Evolutionary conservation across 2,329 filamentous ascomycete genomes (phyloP), one percentile per base, ranked within the genome.

Genomic region (Tolypocladium amazonense): DNA sequence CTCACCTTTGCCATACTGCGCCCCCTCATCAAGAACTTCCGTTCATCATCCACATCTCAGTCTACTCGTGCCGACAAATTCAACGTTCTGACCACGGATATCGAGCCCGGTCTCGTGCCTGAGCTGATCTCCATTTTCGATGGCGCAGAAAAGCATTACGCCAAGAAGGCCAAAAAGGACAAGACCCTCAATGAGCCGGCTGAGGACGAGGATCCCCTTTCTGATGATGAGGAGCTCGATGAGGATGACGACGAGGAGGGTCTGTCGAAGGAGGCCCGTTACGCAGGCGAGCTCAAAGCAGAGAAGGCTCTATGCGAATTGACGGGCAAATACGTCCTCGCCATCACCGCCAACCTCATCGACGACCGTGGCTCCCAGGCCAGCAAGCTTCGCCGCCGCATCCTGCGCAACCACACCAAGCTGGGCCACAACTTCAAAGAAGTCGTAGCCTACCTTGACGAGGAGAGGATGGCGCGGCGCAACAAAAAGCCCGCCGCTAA

Each of bases 301-400:
- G 94, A 97, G 73, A 88, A 93, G 70, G 84, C 87, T 25, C 81
- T 97, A 0, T 97, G 93, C 73, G 88, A 93, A 67, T 79, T 97
- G 33, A 87, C 92, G 0, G 88, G 86, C 63, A 95, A 94, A 70
- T 84, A 96, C 52, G 89, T 97, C 43, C 82, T 96, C 50, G 88
- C 88, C 15, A 86, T 96, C 27, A 79, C 89, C 12, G 90, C 87
- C 25, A 86, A 85, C 58, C 85, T 92, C 47, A 78, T 97, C 57
- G 91, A 95, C 69, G 76, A 79, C 50, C 78, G 77, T 1, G 85
- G 83, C 8, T 75, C 81, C 14, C 76, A 83, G 37, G 81, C 81
- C 11, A 86, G 84, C 37, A 84, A 83, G 69, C 80, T 96, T 41
- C 83, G 84, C 63, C 83, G 85, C 66, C 82, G 92, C 25, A 78